Conservation (phyloP, 202 grass and related monocot species). For the Carex arenaria region DNA sequence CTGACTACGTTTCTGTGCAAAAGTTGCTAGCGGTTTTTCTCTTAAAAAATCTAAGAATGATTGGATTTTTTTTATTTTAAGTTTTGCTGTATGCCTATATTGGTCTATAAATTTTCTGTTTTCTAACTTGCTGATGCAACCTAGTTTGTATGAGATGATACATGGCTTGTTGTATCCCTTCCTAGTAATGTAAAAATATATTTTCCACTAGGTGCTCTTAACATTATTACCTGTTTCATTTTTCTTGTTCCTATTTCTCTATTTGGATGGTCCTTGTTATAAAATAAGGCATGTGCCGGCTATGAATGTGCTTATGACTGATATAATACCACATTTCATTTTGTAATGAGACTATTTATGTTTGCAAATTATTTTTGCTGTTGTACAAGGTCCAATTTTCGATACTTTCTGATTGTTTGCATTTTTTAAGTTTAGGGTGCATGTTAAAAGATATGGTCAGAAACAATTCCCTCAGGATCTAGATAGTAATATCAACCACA, state of each 20-base stretch:
- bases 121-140: neutral
- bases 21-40: neutral
- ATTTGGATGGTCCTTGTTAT: neutral
- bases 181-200: neutral
- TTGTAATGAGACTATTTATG: neutral
- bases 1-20: neutral
- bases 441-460: neutral
- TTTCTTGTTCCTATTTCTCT: constrained; percentile 9
- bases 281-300: neutral
- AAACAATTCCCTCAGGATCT: neutral
- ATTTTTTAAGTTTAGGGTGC: neutral
- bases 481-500: neutral
- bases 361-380: neutral
- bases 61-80: neutral
- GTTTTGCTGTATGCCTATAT: neutral
- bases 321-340: neutral
- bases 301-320: neutral
- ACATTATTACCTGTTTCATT: neutral
- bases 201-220: neutral
- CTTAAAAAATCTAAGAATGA: neutral
- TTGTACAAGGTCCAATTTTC: neutral
- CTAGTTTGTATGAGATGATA: constrained; percentile 3
- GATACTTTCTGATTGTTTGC: neutral
- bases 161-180: neutral
- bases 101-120: neutral